These are phyloP conservation scores for Warburgia ugandensis DNA, from an alignment of 164 flowering plant species.

Conservation along the genomic window DNA sequence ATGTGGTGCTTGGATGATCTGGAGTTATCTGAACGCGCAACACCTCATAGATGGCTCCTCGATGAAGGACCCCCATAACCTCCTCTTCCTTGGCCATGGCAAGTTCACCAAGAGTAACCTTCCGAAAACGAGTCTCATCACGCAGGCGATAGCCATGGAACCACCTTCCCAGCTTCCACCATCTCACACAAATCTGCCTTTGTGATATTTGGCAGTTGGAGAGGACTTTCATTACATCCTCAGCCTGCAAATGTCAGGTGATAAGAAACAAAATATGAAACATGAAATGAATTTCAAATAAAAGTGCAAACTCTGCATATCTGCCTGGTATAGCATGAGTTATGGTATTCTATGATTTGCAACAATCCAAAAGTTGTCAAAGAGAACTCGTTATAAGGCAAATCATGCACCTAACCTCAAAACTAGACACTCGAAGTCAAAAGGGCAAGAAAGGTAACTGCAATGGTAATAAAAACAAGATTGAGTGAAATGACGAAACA, in stretches of 20 bases:
- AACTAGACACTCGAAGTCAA: too few relatives aligned
- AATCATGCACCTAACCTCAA: too few relatives aligned
- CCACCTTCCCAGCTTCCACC: conserved; percentile 96
- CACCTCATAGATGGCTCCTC: conserved; percentile 84
- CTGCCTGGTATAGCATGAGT: too few relatives aligned
- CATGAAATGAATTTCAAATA: neutral
- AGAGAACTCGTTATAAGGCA: too few relatives aligned
- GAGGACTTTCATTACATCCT: conserved; percentile 39
- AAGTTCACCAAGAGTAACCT: conserved; percentile 50
- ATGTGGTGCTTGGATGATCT: conserved; percentile 24
- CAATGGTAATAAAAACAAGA: too few relatives aligned
- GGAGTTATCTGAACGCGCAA: conserved; percentile 62
- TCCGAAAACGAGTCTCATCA: conserved; percentile 49
- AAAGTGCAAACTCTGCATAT: neutral
- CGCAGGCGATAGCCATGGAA: conserved; percentile 62
- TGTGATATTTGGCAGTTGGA: conserved; percentile 40
- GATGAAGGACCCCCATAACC: conserved; percentile 57
- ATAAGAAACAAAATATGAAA: conserved; percentile 1
- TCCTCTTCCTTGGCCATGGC: conserved; percentile 37
- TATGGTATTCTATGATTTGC: too few relatives aligned
- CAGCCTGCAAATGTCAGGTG: conserved; percentile 32
- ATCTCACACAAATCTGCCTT: conserved; percentile 59
- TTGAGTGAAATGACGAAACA: too few relatives aligned
- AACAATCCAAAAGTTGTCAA: too few relatives aligned
- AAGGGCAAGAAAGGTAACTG: too few relatives aligned